Base-by-base conservation (phyloP, 768 basidiomycete species). In the Agaricus blazei region DNA sequence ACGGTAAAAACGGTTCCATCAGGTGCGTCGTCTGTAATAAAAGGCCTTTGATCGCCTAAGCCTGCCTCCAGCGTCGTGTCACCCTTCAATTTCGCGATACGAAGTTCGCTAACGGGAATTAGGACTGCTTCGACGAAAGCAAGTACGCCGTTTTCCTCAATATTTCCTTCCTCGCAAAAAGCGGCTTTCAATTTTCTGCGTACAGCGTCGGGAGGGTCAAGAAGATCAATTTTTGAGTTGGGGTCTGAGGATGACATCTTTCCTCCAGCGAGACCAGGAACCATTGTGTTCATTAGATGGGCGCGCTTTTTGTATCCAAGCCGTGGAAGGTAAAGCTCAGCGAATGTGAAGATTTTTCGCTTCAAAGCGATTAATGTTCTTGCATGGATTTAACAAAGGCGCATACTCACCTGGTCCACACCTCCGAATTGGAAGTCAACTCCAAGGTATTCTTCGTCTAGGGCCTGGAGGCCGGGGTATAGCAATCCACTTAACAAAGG, bases 201-300 rank as follows among this genome's bases (percentile, higher is more conserved):
- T 48, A 98, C 82, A 41, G 76, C 81, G 28, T 90, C 88, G 0
- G 94, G 85, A 3, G 84, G 68, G 69, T 98, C 96, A 59, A 99
- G 84, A 71, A 98, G 92, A 74, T 99, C 97, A 68, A 98, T 96
- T 72, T 99, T 99, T 59, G 90, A 94, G 68, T 97, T 92, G 29
- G 93, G 93, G 63, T 98, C 96, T 1, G 96, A 98, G 1, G 94
- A 88, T 14, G 94, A 97, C 97, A 99, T 98, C 68, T 99, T 99
- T 15, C 93, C 91, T 31, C 95, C 95, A 42, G 86, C 85, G 34
- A 97, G 79, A 43, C 95, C 94, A 29, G 95, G 94, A 0, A 98
- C 93, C 95, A 98, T 98, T 34, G 82, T 76, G 72, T 98, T 99
- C 97, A 99, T 99, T 44, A 99, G 78, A 68, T 99, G 97, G 0